These are phyloP conservation scores for Lentinus brumalis DNA, from an alignment of 768 basidiomycete species.

Conservation along the genomic window DNA sequence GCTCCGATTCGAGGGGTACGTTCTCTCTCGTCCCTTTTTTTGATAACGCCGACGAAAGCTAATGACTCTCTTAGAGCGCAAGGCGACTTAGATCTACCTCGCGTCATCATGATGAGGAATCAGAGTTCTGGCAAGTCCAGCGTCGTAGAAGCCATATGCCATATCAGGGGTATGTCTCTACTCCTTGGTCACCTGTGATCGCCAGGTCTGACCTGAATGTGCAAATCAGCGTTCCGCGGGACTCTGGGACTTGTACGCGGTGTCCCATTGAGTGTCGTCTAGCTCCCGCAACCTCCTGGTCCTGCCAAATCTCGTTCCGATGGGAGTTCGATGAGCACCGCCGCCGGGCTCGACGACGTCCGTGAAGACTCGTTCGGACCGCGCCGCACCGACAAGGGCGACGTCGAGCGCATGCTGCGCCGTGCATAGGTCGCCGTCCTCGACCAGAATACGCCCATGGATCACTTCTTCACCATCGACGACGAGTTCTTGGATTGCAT, in stretches of 20 bases:
- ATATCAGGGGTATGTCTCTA: constrained; percentile 45
- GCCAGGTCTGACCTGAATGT: background rate
- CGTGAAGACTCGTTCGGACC: constrained; percentile 44
- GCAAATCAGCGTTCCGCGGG: constrained; percentile 51
- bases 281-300: constrained; percentile 29
- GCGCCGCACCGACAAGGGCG: constrained; percentile 38
- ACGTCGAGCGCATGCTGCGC: constrained; percentile 55
- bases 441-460: constrained; percentile 21
- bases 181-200: background rate
- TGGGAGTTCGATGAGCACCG: constrained; percentile 40
- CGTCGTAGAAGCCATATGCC: constrained; percentile 53
- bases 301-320: constrained; percentile 45
- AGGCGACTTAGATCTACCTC: constrained; percentile 48
- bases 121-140: constrained; percentile 53
- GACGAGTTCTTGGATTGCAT: background rate
- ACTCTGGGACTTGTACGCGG: constrained; percentile 49
- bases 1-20: background rate
- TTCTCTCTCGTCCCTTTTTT: too few relatives aligned
- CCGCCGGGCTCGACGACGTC: constrained; percentile 21
- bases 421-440: constrained; percentile 64
- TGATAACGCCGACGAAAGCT: background rate
- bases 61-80: constrained; percentile 36
- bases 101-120: constrained; percentile 54
- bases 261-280: constrained; percentile 42
- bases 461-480: background rate